Base-by-base conservation (phyloP, 2,329 filamentous ascomycete species). In the Alternaria novae-zelandiae region DNA sequence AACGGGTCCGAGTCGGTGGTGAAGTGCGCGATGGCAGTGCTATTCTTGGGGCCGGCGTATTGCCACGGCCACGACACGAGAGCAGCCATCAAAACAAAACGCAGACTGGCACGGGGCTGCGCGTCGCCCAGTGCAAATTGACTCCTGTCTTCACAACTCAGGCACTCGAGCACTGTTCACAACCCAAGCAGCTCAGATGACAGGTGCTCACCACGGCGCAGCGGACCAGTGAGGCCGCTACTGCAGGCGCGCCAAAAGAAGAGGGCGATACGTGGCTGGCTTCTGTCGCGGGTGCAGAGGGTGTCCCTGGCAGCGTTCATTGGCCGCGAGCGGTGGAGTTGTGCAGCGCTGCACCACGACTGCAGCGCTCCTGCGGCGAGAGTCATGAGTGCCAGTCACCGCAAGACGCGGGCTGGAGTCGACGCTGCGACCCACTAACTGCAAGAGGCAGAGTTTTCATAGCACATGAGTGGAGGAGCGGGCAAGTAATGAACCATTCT, bases 321-420 rank as follows among this genome's bases (percentile, higher is more conserved):
- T 70, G 69, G 71, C 60, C 32, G 64, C 61, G 65, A 54, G 46
- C 21, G 58, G 46, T 59, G 54, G 50, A 68, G 61, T 70, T 70
- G 73, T 75, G 74, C 73, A 72, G 73, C 68, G 65, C 57, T 75
- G 74, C 73, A 72, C 74, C 68, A 66, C 56, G 57, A 47, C 56
- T 65, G 71, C 61, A 66, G 61, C 63, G 62, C 49, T 60, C 56
- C 56, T 55, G 56, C 46, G 65, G 63, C 63, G 62, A 41, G 67
- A 61, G 69, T 70, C 68, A 71, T 74, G 69, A 67, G 59, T 71
- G 67, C 68, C 56, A 63, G 62, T 54, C 50, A 63, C 67, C 67
- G 67, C 68, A 64, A 63, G 46, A 56, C 66, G 64, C 68, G 67
- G 65, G 54, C 64, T 67, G 60, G 59, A 59, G 57, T 54, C 25